phyloP scores from a whole-genome alignment of 2,329 filamentous ascomycete species.

The Chaetomium globosum region DNA sequence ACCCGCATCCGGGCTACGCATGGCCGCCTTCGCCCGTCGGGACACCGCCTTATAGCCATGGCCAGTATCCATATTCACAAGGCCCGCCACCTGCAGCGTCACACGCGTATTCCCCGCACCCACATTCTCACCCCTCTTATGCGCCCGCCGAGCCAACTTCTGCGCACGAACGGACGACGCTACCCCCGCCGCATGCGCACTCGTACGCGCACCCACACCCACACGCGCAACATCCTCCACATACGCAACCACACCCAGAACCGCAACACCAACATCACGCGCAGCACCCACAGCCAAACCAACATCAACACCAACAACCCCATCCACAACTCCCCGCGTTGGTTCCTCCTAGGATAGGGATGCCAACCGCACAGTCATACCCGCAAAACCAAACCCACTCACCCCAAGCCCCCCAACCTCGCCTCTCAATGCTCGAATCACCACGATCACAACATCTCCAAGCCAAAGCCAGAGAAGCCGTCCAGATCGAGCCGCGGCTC shows the following conservation, averaged over 20 bases:
- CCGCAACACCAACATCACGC: constrained; percentile 1
- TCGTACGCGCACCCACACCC: constrained; percentile 19
- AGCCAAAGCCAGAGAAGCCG: constrained; percentile 48
- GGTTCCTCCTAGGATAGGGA: constrained; percentile 38
- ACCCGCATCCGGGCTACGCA: constrained; percentile 45
- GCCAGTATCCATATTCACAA: constrained; percentile 48
- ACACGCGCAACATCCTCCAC: constrained; percentile 14
- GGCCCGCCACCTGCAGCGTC: constrained; percentile 37
- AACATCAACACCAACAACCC: constrained; percentile 30
- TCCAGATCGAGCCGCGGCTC: constrained; percentile 43
- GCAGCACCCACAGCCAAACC: constrained; percentile 7
- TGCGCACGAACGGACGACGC: constrained; percentile 43
- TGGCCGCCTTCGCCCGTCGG: constrained; percentile 61
- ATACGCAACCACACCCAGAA: background rate
- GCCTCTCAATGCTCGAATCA: constrained; percentile 42
- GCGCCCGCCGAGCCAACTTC: constrained; percentile 38
- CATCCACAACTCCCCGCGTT: constrained; percentile 35
- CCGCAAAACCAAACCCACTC: constrained; percentile 25
- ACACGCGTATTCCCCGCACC: constrained; percentile 31
- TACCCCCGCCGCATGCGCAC: constrained; percentile 42
- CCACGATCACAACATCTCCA: constrained; percentile 52
- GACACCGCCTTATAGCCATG: constrained; percentile 56
- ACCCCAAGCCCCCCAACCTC: constrained; percentile 35
- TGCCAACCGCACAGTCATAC: constrained; percentile 41
- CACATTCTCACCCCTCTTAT: constrained; percentile 31